Evolutionary conservation across 805 yeast species (phyloP).

Genomic region (Suhomyces tanzawaensis): DNA sequence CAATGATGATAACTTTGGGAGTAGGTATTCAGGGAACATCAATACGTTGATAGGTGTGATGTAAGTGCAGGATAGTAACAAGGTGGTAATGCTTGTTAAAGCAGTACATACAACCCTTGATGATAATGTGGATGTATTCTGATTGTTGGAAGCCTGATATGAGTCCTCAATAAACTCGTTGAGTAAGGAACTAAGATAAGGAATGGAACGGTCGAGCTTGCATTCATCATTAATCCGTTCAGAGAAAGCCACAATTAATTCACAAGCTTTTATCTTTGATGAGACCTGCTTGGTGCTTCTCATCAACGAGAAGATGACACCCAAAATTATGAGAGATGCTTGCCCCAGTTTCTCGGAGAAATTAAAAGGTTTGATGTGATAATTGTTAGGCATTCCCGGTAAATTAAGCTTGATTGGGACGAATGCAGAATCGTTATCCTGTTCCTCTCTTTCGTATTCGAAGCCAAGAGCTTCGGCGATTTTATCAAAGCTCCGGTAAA

Average conservation of each 20-base stretch:
- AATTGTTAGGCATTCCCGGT: conserved; percentile 49
- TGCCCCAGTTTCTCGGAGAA: conserved; percentile 31
- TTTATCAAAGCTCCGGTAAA: conserved; percentile 58
- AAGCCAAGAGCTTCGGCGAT: conserved; percentile 27
- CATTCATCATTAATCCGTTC: conserved; percentile 78
- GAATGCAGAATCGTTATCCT: conserved; percentile 3
- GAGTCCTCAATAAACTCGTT: conserved; percentile 48
- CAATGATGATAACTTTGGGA: conserved; percentile 57
- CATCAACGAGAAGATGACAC: conserved; percentile 56
- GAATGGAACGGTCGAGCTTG: conserved; percentile 81
- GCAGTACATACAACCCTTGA: conserved; percentile 67
- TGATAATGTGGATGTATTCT: conserved; percentile 26
- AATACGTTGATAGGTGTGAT: conserved; percentile 74
- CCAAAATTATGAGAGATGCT: conserved; percentile 56
- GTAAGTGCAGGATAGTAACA: conserved; percentile 59
- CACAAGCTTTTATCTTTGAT: conserved; percentile 67
- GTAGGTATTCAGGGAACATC: conserved; percentile 76
- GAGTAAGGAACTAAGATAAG: conserved; percentile 69
- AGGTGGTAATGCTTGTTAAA: conserved; percentile 61
- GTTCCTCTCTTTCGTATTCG: conserved; percentile 14
- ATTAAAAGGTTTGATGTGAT: conserved; percentile 35
- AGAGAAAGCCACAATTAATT: conserved; percentile 69
- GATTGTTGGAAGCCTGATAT: not conserved
- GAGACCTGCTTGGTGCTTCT: conserved; percentile 59
- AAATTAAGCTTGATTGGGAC: conserved; percentile 45